Conservation (phyloP, 225 moss, liverwort and hornwort genomes). For the Takakia lepidozioides region DNA sequence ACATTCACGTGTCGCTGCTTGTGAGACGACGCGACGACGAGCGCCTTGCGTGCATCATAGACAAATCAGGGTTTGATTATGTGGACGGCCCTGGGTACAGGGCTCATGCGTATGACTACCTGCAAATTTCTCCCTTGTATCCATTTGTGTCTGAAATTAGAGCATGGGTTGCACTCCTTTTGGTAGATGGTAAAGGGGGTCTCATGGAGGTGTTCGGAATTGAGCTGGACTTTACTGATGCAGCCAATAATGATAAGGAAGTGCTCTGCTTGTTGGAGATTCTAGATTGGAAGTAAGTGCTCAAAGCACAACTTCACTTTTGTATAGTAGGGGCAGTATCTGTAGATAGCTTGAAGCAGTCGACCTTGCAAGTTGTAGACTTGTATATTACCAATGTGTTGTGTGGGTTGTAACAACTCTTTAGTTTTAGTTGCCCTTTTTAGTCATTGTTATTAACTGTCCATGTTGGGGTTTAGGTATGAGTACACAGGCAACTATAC, state of each 20-base stretch:
- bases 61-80: slow-evolving; percentile 75
- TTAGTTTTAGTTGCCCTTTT: too few species aligned
- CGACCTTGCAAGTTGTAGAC: too few species aligned
- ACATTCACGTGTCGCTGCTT: slow-evolving; percentile 63
- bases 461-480: too few species aligned
- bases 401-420: too few species aligned
- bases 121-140: slow-evolving; percentile 69
- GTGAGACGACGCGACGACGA: slow-evolving; percentile 73
- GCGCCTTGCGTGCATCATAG: slow-evolving; percentile 83
- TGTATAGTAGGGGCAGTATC: too few species aligned
- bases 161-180: slow-evolving; percentile 78
- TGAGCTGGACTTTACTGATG: slow-evolving; percentile 75
- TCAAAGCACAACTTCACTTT: slow-evolving; percentile 20
- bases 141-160: slow-evolving; percentile 79
- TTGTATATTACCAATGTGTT: too few species aligned
- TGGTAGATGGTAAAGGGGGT: slow-evolving; percentile 45
- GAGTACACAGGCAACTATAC: too few species aligned
- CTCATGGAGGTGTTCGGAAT: slow-evolving; percentile 81
- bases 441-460: too few species aligned
- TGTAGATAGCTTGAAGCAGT: too few species aligned
- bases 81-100: slow-evolving; percentile 68
- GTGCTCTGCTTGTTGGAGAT: slow-evolving; percentile 81
- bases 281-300: slow-evolving; percentile 85
- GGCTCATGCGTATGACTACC: slow-evolving; percentile 69
- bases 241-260: slow-evolving; percentile 72